A percentile compares a stretch with the other conserved stretches of the same genome.
Evolutionary conservation across 805 yeast species (phyloP).

Genomic region (Saturnispora halmiae): DNA sequence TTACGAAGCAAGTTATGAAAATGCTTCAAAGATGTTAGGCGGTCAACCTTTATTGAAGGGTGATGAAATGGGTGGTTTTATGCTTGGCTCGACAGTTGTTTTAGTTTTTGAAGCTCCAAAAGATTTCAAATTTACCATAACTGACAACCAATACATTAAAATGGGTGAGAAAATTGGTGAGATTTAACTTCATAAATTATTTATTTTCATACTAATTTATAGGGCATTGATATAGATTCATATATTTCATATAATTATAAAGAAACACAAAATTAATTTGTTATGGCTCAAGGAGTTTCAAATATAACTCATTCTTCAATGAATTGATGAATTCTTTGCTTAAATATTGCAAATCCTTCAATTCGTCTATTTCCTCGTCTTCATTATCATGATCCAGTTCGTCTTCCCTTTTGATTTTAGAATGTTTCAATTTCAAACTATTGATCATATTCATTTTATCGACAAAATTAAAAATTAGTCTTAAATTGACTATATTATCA

Average conservation of each 20-base stretch:
- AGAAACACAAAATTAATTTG: too few relatives aligned
- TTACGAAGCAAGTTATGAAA: constrained; percentile 86
- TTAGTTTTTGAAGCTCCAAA: constrained; percentile 93
- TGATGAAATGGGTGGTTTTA: constrained; percentile 94
- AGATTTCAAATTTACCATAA: constrained; percentile 58
- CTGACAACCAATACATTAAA: constrained; percentile 66
- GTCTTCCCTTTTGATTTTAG: constrained; percentile 1
- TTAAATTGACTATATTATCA: constrained; percentile 60
- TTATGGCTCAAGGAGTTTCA: not conserved
- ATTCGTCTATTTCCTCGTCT: not conserved
- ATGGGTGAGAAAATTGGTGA: constrained; percentile 77
- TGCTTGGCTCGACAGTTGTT: constrained; percentile 94
- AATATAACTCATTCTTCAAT: constrained; percentile 39
- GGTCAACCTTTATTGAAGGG: constrained; percentile 90
- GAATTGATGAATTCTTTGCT: constrained; percentile 43
- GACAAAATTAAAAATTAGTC: constrained; percentile 50
- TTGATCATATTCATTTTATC: constrained; percentile 30
- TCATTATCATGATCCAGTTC: constrained; percentile 1
- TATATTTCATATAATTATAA: too few relatives aligned
- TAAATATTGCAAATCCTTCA: constrained; percentile 35
- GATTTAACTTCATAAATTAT: not conserved
- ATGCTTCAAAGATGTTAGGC: constrained; percentile 64
- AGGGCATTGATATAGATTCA: too few relatives aligned
- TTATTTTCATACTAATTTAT: too few relatives aligned
- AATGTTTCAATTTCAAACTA: constrained; percentile 3